Base-by-base conservation (phyloP, 768 basidiomycete species). In the Candolleomyces eurysporus region DNA sequence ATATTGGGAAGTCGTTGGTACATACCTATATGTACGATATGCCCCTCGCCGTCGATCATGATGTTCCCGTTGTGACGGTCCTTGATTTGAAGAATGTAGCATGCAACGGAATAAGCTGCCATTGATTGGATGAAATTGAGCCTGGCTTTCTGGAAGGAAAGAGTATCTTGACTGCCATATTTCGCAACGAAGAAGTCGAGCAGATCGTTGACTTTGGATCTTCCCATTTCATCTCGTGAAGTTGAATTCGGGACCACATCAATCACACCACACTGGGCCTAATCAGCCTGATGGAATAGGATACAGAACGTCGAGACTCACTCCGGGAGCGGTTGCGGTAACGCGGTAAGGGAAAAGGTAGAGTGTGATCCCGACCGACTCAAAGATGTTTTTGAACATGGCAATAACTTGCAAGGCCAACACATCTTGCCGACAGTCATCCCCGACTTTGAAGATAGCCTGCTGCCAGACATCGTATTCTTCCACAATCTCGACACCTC, bases 401-500 rank as follows among this genome's bases (percentile, higher is more conserved):
- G 97, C 97, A 63, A 99, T 98, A 63, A 98, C 78, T 69, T 99
- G 97, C 52, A 99, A 78, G 0, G 97, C 97, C 49, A 99, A 84
- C n/a, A 98, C 90, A 68, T 99, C 97, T 73, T 99, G 97, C 48
- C 97, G 87, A 73, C 97, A 99, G 71, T 99, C 97, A 71, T 99
- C 97, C 59, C 97, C 97, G 61, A 99, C 97, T 80, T 99, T 99
- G 87, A 99, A 99, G 64, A 99, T 99, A 0, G 97, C 97, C 65
- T 94, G 90, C 63, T 96, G 94, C 96, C 94, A 98, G 50, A 96
- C 89, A 63, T 98, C 94, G 69, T 90, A 92, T 66, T 88, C 82
- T 49, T 79, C 78, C 31, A 74, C 82, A 48, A 75, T 87, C 68
- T 88, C 86, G 32, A 78, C 71, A 5, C 82, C 86, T 14, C 75